These are phyloP conservation scores for Diaporthe aspalathi DNA, from an alignment of 2,329 filamentous ascomycete genomes.

Conservation along the genomic window DNA sequence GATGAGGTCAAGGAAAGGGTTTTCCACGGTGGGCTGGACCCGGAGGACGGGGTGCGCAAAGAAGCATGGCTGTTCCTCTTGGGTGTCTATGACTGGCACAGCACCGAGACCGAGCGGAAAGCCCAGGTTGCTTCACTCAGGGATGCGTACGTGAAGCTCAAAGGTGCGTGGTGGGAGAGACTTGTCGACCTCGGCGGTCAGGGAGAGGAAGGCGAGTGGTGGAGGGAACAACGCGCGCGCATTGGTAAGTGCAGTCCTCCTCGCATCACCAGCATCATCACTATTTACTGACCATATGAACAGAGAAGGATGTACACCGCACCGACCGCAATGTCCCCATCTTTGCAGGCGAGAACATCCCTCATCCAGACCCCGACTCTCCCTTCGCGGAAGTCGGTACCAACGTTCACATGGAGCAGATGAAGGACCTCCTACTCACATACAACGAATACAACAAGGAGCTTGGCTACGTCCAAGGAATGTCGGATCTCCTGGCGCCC, in stretches of 20 bases:
- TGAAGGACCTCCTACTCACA: conserved; percentile 98
- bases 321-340: conserved; percentile 96
- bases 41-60: conserved; percentile 92
- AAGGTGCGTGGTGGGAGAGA: conserved; percentile 95
- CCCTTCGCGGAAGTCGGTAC: conserved; percentile 94
- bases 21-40: conserved; percentile 91
- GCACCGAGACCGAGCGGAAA: conserved; percentile 84
- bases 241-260: conserved; percentile 76
- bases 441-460: conserved; percentile 99
- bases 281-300: conserved; percentile 41
- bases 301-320: conserved; percentile 98
- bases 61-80: conserved; percentile 97
- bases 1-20: conserved; percentile 98
- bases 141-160: conserved; percentile 94
- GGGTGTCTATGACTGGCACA: conserved; percentile 94
- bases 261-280: no score
- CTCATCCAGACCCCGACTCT: conserved; percentile 94
- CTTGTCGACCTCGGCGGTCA: conserved; percentile 85
- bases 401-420: conserved; percentile 97
- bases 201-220: conserved; percentile 90
- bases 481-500: conserved; percentile 95
- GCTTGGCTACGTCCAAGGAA: conserved; percentile 96
- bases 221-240: conserved; percentile 91
- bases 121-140: conserved; percentile 85
- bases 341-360: conserved; percentile 95